phyloP scores from a whole-genome alignment of 2,329 filamentous ascomycete genomes.

The Botryotinia narcissicola region DNA sequence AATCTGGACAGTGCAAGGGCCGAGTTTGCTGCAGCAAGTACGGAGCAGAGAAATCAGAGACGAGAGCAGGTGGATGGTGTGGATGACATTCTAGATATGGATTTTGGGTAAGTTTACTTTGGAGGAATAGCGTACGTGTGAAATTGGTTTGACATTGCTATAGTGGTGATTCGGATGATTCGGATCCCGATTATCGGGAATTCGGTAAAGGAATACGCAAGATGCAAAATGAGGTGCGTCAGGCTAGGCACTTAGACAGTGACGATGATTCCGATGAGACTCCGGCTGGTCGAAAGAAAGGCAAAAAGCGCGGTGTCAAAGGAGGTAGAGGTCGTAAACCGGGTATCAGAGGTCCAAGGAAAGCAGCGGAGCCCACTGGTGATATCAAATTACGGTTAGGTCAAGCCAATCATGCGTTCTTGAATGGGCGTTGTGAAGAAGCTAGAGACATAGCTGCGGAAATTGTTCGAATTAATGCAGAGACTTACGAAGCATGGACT shows the following conservation, averaged over 20 bases:
- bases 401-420: constrained; percentile 65
- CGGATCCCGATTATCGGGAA: constrained; percentile 45
- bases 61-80: constrained; percentile 16
- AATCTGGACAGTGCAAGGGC: constrained; percentile 13
- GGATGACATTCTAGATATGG: constrained; percentile 18
- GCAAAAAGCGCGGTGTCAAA: constrained; percentile 8
- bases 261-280: constrained; percentile 8
- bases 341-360: constrained; percentile 43
- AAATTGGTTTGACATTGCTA: not conserved
- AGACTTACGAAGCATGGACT: constrained; percentile 64
- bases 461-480: constrained; percentile 66
- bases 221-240: constrained; percentile 37
- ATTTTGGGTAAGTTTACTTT: constrained; percentile 5
- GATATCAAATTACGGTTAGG: constrained; percentile 69
- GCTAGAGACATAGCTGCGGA: constrained; percentile 60
- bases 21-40: constrained; percentile 19
- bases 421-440: constrained; percentile 58
- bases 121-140: not conserved
- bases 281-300: not conserved
- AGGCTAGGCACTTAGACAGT: constrained; percentile 26
- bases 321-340: constrained; percentile 18
- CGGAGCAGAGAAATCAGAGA: constrained; percentile 17
- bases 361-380: constrained; percentile 64
- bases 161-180: constrained; percentile 32
- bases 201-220: constrained; percentile 43